Conservation (phyloP, 2,329 filamentous ascomycete species). For the Colletotrichum sp. region DNA sequence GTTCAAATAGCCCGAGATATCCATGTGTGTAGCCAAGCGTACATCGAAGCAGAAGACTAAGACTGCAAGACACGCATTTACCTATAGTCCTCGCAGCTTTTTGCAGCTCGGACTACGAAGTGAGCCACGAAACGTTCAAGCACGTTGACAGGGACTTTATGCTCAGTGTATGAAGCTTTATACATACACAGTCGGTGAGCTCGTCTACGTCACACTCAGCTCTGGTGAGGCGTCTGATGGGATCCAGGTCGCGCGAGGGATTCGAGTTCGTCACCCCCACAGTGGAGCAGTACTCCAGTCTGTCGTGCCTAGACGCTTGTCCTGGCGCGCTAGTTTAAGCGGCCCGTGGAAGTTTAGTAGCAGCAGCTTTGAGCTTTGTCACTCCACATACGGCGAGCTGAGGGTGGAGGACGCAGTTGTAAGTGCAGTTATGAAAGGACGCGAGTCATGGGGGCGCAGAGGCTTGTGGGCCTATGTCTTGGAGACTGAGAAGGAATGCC, state of each 20-base stretch:
- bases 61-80: not conserved
- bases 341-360: not conserved
- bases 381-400: not conserved
- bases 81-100: not conserved
- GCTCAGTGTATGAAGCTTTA: not conserved
- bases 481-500: not conserved
- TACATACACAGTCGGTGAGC: not conserved
- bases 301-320: no score
- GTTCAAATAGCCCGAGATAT: not conserved
- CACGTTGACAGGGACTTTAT: not conserved
- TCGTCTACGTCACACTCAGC: not conserved
- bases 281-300: not conserved
- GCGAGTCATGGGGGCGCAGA: not conserved
- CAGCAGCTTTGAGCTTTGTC: not conserved
- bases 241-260: not conserved
- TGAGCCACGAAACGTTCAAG: not conserved
- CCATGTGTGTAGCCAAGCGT: not conserved
- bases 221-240: not conserved
- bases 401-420: not conserved
- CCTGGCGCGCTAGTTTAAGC: not conserved
- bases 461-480: not conserved
- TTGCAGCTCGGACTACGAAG: not conserved
- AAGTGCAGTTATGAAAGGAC: not conserved
- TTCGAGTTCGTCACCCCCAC: not conserved
- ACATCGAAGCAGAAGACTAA: not conserved